A percentile compares a stretch with the other conserved stretches of the same genome.
These are phyloP conservation scores for Castanopsis chinensis DNA, from an alignment of 306 rosid species.

Conservation along the genomic window DNA sequence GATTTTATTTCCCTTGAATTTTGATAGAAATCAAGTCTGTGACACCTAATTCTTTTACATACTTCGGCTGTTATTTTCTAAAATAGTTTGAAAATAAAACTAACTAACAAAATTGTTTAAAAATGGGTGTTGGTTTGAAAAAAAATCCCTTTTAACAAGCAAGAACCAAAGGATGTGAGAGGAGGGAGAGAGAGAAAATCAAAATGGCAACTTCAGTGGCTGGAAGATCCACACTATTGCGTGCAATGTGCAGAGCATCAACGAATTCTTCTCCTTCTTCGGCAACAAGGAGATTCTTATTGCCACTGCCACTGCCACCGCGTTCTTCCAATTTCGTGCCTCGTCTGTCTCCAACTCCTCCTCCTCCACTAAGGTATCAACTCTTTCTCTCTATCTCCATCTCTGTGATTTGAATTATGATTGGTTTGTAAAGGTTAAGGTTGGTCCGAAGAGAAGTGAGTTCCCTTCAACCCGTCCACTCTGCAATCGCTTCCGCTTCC, in stretches of 20 bases:
- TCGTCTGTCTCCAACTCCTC: conserved; percentile 12
- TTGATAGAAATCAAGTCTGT: too few relatives aligned
- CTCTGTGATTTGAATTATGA: not conserved
- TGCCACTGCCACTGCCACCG: not conserved
- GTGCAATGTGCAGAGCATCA: conserved; percentile 20
- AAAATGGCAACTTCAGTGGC: conserved; percentile 44
- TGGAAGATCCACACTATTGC: conserved; percentile 27
- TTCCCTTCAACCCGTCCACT: conserved; percentile 43
- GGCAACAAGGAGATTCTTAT: conserved; percentile 1
- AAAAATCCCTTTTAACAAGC: too few relatives aligned
- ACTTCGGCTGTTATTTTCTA: too few relatives aligned
- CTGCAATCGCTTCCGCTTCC: conserved; percentile 54
- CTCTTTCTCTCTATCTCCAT: not conserved
- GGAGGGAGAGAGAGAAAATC: not conserved
- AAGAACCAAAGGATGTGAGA: too few relatives aligned
- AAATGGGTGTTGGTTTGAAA: too few relatives aligned
- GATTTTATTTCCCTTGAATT: too few relatives aligned
- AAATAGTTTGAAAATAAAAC: too few relatives aligned
- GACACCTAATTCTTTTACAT: too few relatives aligned
- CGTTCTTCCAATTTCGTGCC: conserved; percentile 22
- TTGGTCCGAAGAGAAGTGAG: conserved; percentile 45
- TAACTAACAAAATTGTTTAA: too few relatives aligned
- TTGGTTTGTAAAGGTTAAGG: conserved; percentile 29
- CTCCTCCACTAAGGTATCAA: conserved; percentile 22
- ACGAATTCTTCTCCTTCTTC: not conserved